These are phyloP conservation scores for Calonectria pseudoturangicola DNA, from an alignment of 2,329 filamentous ascomycete genomes.

Conservation along the genomic window DNA sequence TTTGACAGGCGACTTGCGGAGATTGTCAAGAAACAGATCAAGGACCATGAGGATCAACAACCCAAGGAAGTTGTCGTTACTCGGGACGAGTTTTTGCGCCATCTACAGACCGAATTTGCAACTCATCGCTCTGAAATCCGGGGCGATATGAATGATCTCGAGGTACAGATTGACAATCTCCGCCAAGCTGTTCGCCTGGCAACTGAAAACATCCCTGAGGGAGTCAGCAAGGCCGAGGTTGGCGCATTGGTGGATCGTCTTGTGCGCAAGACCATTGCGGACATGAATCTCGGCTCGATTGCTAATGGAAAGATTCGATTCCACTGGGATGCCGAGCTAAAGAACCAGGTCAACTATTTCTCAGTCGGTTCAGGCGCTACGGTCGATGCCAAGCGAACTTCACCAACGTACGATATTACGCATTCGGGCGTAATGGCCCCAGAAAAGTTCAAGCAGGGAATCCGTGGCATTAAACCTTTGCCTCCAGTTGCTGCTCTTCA, in stretches of 20 bases:
- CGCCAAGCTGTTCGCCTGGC: constrained; percentile 56
- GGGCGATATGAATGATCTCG: constrained; percentile 63
- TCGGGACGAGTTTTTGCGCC: constrained; percentile 68
- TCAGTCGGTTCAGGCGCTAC: constrained; percentile 78
- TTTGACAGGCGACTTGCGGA: constrained; percentile 60
- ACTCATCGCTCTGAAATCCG: constrained; percentile 63
- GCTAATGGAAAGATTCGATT: constrained; percentile 67
- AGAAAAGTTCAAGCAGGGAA: constrained; percentile 45
- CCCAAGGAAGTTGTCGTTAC: constrained; percentile 64
- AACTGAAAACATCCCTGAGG: constrained; percentile 50
- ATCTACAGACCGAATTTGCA: constrained; percentile 63
- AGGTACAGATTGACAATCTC: constrained; percentile 59
- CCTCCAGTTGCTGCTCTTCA: constrained; percentile 74
- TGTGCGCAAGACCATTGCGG: constrained; percentile 65
- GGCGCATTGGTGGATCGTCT: constrained; percentile 62
- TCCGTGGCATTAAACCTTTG: constrained; percentile 44
- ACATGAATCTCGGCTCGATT: constrained; percentile 68
- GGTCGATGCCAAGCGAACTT: constrained; percentile 77
- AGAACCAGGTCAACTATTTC: constrained; percentile 84
- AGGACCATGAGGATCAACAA: constrained; percentile 49
- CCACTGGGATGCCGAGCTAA: constrained; percentile 66
- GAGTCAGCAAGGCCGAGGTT: constrained; percentile 65
- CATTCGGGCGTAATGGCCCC: constrained; percentile 40
- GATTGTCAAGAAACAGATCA: constrained; percentile 61
- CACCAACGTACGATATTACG: constrained; percentile 70